Conservation (phyloP, 2,329 filamentous ascomycete species). For the Aspergillus japonicus region DNA sequence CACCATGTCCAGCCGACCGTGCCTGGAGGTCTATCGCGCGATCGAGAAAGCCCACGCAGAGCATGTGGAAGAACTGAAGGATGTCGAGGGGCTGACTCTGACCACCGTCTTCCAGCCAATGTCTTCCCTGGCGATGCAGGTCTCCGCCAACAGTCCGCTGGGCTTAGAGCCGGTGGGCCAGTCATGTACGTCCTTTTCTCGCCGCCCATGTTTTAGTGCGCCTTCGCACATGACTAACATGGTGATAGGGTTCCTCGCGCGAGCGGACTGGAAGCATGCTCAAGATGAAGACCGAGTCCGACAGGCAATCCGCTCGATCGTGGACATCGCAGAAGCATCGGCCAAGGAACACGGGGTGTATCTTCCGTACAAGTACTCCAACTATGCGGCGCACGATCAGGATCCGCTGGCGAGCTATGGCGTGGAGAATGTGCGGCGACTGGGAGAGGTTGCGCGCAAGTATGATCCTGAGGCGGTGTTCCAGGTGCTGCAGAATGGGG, state of each 20-base stretch:
- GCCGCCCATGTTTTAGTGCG: neutral
- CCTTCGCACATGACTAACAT: neutral
- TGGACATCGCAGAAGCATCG: slow-evolving; percentile 7
- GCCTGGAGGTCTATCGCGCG: slow-evolving; percentile 13
- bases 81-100: slow-evolving; percentile 6
- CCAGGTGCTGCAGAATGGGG: slow-evolving; percentile 3
- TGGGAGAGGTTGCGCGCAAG: neutral
- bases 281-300: slow-evolving; percentile 9
- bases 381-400: slow-evolving; percentile 18
- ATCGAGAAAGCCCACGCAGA: slow-evolving; percentile 7
- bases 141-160: slow-evolving; percentile 8
- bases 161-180: slow-evolving; percentile 6
- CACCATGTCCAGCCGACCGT: slow-evolving; percentile 14
- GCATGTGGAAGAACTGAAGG: slow-evolving; percentile 5
- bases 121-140: slow-evolving; percentile 5
- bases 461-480: slow-evolving; percentile 2
- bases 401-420: slow-evolving; percentile 15
- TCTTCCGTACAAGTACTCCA: slow-evolving; percentile 15
- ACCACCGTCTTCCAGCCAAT: slow-evolving; percentile 16
- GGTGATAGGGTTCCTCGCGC: slow-evolving; percentile 10
- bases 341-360: slow-evolving; percentile 10
- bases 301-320: slow-evolving; percentile 11
- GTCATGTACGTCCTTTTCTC: slow-evolving; percentile 12
- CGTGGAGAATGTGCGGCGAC: neutral
- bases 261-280: slow-evolving; percentile 11